Evolutionary conservation across 306 rosid species (phyloP).

Genomic region (Cucumis hystrix): DNA sequence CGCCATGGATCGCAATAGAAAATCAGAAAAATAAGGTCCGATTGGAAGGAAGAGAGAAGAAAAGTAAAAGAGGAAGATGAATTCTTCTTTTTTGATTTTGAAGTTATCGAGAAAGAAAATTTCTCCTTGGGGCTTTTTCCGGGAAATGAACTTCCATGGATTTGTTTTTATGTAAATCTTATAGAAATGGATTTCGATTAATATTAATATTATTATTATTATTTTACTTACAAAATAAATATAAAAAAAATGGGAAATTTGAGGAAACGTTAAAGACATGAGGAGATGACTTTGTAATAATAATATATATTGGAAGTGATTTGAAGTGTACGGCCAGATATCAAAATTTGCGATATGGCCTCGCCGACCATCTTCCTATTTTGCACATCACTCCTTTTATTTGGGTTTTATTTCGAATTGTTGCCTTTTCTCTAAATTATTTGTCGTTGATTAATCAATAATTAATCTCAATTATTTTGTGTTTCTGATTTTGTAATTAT

Average conservation of each 20-base stretch:
- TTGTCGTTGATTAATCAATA: background rate
- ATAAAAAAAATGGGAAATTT: background rate
- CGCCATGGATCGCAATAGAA: slow-evolving; percentile 39
- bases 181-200: background rate
- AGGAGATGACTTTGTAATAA: background rate
- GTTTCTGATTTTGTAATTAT: background rate
- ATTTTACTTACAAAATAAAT: background rate
- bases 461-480: background rate
- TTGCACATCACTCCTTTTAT: background rate
- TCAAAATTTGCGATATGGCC: background rate
- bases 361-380: slow-evolving; percentile 8
- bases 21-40: slow-evolving; percentile 2
- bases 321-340: slow-evolving; percentile 10
- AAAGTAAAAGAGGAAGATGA: background rate
- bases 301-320: background rate
- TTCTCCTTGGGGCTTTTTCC: slow-evolving; percentile 4
- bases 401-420: background rate
- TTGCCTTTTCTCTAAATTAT: background rate
- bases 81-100: background rate
- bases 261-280: background rate
- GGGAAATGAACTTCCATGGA: slow-evolving; percentile 11
- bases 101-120: background rate
- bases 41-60: slow-evolving; percentile 9
- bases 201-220: too few species aligned
- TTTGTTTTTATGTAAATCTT: slow-evolving; percentile 11